Evolutionary conservation across 768 basidiomycete species (phyloP), one percentile per base, ranked within the genome.

Genomic region (Psilocybe subaeruginosa): DNA sequence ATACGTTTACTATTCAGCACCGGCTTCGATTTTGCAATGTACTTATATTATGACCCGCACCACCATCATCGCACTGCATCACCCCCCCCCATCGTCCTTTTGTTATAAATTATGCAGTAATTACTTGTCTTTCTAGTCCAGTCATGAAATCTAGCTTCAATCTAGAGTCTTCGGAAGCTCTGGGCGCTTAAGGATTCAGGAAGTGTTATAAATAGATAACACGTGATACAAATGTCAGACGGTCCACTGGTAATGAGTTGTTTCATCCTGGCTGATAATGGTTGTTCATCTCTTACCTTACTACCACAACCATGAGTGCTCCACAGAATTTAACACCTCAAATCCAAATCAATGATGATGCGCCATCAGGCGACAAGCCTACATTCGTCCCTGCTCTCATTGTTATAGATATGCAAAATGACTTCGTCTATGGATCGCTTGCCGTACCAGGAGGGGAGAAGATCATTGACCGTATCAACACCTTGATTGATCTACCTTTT

Each of bases 321-420:
- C 7, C 62, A 23, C 33, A 58, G 19, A 41, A 16, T 35, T 8
- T 37, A 43, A 12, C 41, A 29, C 47, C 30, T 27, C 50, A 30
- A n/a, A 51, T 47, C 8, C 39, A 57, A 16, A 35, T 54, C 47
- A 58, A 62, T 48, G 39, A 41, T 11, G 23, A 54, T 23, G 8
- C 50, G 16, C 57, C 60, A n/a, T 14, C 11, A n/a, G 41, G 41
- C 30, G 59, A 67, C n/a, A 62, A 59, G 19, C 58, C 62, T n/a
- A 49, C 58, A 17, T 76, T 78, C 63, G 70, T 68, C 1, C 81
- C 82, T 33, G 91, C 88, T 0, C 79, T 93, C 19, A 68, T 93
- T 54, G 81, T 93, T 57, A 77, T 94, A 39, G 93, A 95, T 69
- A 82, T 92, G 72, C 93, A 96, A 71, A 83, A 91, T 69, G 93